Evolutionary conservation across 2,329 filamentous ascomycete species (phyloP).

Genomic region (Fusarium mexicanum): DNA sequence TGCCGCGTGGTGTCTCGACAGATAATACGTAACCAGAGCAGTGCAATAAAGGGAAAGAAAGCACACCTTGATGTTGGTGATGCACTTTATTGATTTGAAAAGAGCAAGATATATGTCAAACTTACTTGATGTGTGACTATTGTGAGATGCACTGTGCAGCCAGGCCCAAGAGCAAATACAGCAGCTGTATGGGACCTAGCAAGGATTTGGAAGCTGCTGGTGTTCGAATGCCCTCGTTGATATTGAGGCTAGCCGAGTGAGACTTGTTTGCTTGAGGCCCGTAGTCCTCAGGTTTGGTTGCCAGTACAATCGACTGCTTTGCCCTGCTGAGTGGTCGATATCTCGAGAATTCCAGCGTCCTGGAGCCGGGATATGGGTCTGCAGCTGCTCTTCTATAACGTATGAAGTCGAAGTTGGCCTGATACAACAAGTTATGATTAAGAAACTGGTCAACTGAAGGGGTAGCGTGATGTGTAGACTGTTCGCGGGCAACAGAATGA

Average conservation of each 20-base stretch:
- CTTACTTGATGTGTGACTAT: slow-evolving; percentile 6
- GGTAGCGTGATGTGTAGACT: background rate
- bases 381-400: background rate
- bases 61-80: background rate
- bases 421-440: background rate
- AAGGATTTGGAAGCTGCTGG: background rate
- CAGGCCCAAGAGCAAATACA: background rate
- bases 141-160: background rate
- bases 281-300: background rate
- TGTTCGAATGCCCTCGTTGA: background rate
- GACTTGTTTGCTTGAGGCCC: background rate
- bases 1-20: background rate
- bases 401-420: background rate
- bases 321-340: background rate
- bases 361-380: background rate
- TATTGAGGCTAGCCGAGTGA: background rate
- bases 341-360: background rate
- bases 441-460: background rate
- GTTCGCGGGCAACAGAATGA: background rate
- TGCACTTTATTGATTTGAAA: background rate
- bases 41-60: background rate
- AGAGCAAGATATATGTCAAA: background rate
- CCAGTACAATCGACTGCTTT: background rate
- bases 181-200: background rate
- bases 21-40: background rate